phyloP scores from a whole-genome alignment of 2,329 filamentous ascomycete genomes.

The Calonectria ilicicola region DNA sequence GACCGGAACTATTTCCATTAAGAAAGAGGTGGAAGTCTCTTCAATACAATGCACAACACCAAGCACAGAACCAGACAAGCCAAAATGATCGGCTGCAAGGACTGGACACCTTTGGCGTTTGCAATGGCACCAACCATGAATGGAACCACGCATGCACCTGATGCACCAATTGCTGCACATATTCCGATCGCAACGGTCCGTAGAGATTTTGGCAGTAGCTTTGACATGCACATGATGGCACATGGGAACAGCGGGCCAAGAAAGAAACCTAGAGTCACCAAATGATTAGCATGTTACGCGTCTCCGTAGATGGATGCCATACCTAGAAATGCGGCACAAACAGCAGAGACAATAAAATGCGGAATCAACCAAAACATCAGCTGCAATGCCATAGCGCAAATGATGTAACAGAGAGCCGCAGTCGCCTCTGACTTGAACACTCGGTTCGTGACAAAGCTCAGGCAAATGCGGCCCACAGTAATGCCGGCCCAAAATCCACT shows the following conservation, averaged over 20 bases:
- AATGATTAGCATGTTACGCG: background rate
- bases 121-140: background rate
- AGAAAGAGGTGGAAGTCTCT: background rate
- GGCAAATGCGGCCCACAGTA: background rate
- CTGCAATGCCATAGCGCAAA: background rate
- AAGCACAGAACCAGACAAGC: background rate
- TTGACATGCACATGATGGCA: background rate
- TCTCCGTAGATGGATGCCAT: background rate
- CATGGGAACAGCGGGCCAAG: background rate
- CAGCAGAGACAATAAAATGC: background rate
- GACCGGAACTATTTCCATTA: background rate
- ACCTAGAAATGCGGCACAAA: background rate
- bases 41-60: background rate
- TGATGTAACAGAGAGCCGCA: background rate
- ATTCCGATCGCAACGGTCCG: background rate
- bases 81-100: background rate
- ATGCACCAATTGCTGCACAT: background rate
- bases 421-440: background rate
- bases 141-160: background rate
- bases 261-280: background rate
- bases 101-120: background rate
- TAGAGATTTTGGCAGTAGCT: background rate
- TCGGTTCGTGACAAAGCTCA: background rate
- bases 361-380: background rate
- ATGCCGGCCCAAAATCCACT: background rate